Evolutionary conservation across 116 monocot genomes (phyloP), one percentile per base, ranked within the genome.

Genomic region (Trichopus zeylanicus): DNA sequence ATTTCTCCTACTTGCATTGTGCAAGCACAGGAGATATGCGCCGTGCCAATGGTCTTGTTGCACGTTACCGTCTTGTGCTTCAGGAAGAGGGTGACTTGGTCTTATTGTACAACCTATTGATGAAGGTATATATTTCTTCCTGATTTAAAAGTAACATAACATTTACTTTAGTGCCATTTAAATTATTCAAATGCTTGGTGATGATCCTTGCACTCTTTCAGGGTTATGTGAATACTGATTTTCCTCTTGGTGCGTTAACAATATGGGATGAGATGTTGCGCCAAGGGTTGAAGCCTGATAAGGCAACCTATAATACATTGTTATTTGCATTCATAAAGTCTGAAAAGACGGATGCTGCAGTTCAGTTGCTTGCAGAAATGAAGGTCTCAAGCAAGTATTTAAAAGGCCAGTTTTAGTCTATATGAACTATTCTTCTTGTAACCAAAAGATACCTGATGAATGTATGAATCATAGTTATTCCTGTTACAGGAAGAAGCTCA

Each of bases 31-130:
- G 90, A 67, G 90, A 91, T 61, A 77, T 85, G 82, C 79, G 79
- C 15, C 90, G 86, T 66, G 90, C 90, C 54, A 85, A 85, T 82
- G 90, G 82, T 54, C 86, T 91, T 65, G 65, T 91, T 67, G 90
- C 86, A 28, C 81, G 82, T 67, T 86, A 67, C 46, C 66, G 86
- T n/a, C 48, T 57, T 37, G 63, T 91, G 1, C 82, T 91, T 57
- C 76, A 66, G 34, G 69, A 82, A 51, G 80, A 89, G 15, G 67
- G 69, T 33, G 66, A 72, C 55, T 72, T 75, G 20, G 63, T 86
- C 59, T 55, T 85, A 51, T 68, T 91, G 32, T 91, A 82, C 71
- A 91, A 91, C 69, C 63, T 91, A 57, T 56, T 91, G 39, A 91
- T 91, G 79, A 91, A 91, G 90, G 90, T 91, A n/a, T 55, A 33